These are phyloP conservation scores for Syzygium oleosum DNA, from an alignment of 345 rosid genomes.

Conservation along the genomic window DNA sequence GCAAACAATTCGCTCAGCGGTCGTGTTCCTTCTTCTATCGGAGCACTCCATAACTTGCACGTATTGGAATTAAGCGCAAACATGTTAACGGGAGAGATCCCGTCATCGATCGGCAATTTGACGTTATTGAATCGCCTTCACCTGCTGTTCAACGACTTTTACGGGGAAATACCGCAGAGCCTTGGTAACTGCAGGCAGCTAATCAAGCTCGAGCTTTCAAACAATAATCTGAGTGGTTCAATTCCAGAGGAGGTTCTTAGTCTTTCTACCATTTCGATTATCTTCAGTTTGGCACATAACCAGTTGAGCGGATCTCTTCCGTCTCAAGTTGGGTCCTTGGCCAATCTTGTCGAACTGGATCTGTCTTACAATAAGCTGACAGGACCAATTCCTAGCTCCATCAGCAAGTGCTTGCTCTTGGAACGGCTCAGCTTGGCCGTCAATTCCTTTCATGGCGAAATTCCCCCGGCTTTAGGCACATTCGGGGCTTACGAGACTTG, in stretches of 20 bases:
- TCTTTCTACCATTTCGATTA: background rate
- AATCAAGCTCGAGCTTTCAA: slow-evolving; percentile 5
- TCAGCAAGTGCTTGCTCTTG: slow-evolving; percentile 16
- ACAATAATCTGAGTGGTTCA: background rate
- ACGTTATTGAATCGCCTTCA: background rate
- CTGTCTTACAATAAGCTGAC: slow-evolving; percentile 9
- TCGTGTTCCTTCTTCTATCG: background rate
- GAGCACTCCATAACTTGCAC: background rate
- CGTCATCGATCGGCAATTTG: background rate
- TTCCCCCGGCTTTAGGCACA: slow-evolving; percentile 20
- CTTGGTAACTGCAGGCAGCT: background rate
- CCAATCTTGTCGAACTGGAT: background rate
- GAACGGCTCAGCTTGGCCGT: background rate
- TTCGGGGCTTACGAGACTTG: background rate
- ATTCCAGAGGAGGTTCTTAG: background rate
- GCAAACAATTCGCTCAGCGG: fast-evolving
- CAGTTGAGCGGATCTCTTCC: slow-evolving; percentile 16
- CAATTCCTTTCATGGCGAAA: background rate
- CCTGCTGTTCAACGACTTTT: background rate
- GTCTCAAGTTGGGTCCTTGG: slow-evolving; percentile 8
- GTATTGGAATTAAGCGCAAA: fast-evolving
- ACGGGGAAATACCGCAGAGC: slow-evolving; percentile 12
- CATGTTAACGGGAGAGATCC: background rate
- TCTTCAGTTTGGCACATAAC: background rate
- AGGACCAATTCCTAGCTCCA: slow-evolving; percentile 14